These are phyloP conservation scores for Epichloe gansuensis DNA, from an alignment of 2,329 filamentous ascomycete genomes.

Conservation along the genomic window DNA sequence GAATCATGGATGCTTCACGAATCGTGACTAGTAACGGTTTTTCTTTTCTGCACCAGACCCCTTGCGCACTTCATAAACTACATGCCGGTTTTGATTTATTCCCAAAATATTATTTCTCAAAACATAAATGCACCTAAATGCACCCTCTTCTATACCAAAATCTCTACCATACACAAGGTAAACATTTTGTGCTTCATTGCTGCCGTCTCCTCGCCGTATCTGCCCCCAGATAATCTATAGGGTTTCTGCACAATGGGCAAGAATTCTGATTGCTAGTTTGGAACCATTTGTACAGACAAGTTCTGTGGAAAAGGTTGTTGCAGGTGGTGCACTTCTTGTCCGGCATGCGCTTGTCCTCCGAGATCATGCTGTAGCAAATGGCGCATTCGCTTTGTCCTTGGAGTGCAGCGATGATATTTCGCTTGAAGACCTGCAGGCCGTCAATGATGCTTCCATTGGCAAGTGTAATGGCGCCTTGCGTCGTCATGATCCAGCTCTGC, in stretches of 20 bases:
- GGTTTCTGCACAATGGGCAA: slow-evolving; percentile 85
- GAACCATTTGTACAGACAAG: slow-evolving; percentile 95
- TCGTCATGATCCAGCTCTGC: slow-evolving; percentile 80
- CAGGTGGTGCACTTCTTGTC: slow-evolving; percentile 88
- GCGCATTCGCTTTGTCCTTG: slow-evolving; percentile 93
- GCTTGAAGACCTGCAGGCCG: slow-evolving; percentile 71
- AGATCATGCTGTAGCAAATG: slow-evolving; percentile 93
- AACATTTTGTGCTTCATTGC: background rate
- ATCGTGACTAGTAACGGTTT: background rate
- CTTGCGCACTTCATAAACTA: no score
- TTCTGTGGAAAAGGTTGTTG: slow-evolving; percentile 84
- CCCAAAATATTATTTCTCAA: no score
- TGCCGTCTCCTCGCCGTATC: slow-evolving; percentile 28
- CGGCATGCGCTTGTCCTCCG: slow-evolving; percentile 75
- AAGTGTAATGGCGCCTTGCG: slow-evolving; percentile 87
- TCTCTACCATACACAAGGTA: no score
- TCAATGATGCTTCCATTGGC: slow-evolving; percentile 82
- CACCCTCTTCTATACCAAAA: no score
- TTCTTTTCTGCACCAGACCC: no score
- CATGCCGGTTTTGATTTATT: no score
- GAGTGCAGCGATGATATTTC: slow-evolving; percentile 76
- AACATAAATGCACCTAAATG: no score
- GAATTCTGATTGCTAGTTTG: slow-evolving; percentile 82
- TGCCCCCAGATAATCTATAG: slow-evolving; percentile 51
- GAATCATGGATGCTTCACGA: slow-evolving; percentile 10